Conservation (phyloP, 169 alveolate species). For the Plasmodium reichenowi region DNA sequence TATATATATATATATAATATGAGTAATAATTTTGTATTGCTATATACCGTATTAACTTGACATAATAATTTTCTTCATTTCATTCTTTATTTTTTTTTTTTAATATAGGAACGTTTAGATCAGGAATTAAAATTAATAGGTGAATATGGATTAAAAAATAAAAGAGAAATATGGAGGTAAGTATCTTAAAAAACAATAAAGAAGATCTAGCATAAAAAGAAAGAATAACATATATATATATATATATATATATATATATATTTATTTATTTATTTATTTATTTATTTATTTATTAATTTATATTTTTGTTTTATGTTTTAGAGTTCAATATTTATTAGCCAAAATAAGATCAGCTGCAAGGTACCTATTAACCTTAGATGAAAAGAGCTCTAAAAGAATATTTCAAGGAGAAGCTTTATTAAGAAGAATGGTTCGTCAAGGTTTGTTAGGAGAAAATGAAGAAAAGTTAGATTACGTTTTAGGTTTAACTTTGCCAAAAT, state of each 20-base stretch:
- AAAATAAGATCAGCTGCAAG: slow-evolving; percentile 99
- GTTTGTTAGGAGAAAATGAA: slow-evolving; percentile 96
- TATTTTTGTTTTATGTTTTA: slow-evolving; percentile 21
- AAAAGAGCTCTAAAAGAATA: slow-evolving; percentile 95
- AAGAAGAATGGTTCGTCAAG: slow-evolving; percentile 98
- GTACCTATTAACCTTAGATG: slow-evolving; percentile 98
- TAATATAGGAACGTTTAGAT: slow-evolving; percentile 93
- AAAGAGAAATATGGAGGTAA: slow-evolving; percentile 98
- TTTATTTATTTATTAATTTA: neutral
- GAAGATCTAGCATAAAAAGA: no score
- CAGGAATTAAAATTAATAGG: slow-evolving; percentile 98
- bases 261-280: neutral
- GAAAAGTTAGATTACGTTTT: slow-evolving; percentile 98
- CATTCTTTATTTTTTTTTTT: neutral
- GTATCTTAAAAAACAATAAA: neutral
- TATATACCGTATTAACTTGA: neutral
- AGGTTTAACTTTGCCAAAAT: slow-evolving; percentile 97
- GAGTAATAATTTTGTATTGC: neutral
- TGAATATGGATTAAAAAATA: slow-evolving; percentile 98
- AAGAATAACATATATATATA: no score
- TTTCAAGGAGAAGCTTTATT: slow-evolving; percentile 99
- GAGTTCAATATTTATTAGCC: slow-evolving; percentile 98
- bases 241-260: no score
- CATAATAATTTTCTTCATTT: no score
- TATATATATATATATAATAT: neutral